These are phyloP conservation scores for Elasticomyces elasticus DNA, from an alignment of 495 filamentous ascomycete genomes.

Conservation along the genomic window DNA sequence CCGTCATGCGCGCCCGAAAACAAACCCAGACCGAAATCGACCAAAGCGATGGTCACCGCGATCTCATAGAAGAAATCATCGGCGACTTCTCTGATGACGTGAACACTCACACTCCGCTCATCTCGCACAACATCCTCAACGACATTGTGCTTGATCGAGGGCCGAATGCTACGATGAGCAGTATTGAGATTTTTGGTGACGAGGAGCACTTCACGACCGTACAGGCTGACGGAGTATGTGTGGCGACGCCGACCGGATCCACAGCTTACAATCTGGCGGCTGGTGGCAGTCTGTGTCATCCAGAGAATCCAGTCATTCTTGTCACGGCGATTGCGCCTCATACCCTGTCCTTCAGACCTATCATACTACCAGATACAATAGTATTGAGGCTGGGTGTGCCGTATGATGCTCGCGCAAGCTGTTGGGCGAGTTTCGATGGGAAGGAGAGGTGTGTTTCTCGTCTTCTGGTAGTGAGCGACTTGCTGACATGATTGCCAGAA, in stretches of 20 bases:
- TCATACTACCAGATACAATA: conserved; percentile 91
- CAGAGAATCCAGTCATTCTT: conserved; percentile 93
- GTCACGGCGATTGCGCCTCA: conserved; percentile 94
- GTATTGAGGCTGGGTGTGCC: conserved; percentile 86
- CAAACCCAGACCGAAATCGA: no score
- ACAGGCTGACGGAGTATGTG: conserved; percentile 78
- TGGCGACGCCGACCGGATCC: conserved; percentile 84
- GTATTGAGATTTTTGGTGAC: conserved; percentile 85
- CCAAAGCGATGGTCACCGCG: conserved; percentile 27
- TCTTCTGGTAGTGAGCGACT: not conserved
- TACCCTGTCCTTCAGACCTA: conserved; percentile 88
- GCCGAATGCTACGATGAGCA: conserved; percentile 58
- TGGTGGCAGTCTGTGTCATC: conserved; percentile 88
- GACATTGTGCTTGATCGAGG: conserved; percentile 42
- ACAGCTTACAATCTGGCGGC: conserved; percentile 97
- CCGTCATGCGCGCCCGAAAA: conserved; percentile 85
- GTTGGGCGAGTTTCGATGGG: conserved; percentile 96
- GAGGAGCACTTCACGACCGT: conserved; percentile 88
- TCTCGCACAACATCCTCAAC: conserved; percentile 81
- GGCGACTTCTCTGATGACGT: conserved; percentile 72
- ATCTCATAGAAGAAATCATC: conserved; percentile 83
- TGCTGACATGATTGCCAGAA: conserved; percentile 28
- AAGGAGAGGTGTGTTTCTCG: conserved; percentile 52
- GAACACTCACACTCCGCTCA: conserved; percentile 69
- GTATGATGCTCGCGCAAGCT: conserved; percentile 76